Conservation (phyloP, 1,284 basidiomycete species). For the Puccinia hordei region DNA sequence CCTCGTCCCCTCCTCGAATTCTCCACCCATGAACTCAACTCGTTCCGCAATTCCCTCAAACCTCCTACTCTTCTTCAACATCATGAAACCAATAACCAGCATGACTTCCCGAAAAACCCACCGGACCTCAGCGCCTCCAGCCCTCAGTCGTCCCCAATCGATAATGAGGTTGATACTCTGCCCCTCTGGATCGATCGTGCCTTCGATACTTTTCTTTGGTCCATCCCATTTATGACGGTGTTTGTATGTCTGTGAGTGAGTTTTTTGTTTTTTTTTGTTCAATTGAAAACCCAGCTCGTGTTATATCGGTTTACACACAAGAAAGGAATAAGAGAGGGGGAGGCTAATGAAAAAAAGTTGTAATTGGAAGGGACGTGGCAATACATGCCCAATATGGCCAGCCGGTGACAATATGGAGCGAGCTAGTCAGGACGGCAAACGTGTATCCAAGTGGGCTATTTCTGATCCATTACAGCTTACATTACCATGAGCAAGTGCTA, state of each 20-base stretch:
- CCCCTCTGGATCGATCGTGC: slow-evolving; percentile 42
- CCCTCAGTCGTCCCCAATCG: no score
- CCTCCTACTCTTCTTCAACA: no score
- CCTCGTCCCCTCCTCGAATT: no score
- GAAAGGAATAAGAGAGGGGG: no score
- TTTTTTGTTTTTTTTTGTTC: no score
- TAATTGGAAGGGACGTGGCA: slow-evolving; percentile 32
- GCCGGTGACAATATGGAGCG: slow-evolving; percentile 24
- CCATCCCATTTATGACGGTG: slow-evolving; percentile 41
- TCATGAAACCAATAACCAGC: no score
- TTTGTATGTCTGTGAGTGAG: slow-evolving; percentile 49
- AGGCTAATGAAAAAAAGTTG: background rate
- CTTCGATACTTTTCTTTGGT: slow-evolving; percentile 46
- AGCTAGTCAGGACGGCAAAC: slow-evolving; percentile 20
- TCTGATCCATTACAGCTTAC: slow-evolving; percentile 52
- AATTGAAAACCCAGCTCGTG: no score
- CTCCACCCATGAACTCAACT: no score
- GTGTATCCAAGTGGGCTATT: slow-evolving; percentile 45
- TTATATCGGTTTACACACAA: no score
- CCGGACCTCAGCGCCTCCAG: no score
- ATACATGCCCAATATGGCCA: slow-evolving; percentile 50
- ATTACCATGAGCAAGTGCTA: slow-evolving; percentile 48
- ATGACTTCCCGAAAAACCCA: no score
- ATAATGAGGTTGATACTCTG: slow-evolving; percentile 28
- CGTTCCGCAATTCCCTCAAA: no score